Percentiles rank a stretch among this genome's conserved stretches.
Conservation (phyloP, 2,329 filamentous ascomycete species). For the Penicillium sp. region DNA sequence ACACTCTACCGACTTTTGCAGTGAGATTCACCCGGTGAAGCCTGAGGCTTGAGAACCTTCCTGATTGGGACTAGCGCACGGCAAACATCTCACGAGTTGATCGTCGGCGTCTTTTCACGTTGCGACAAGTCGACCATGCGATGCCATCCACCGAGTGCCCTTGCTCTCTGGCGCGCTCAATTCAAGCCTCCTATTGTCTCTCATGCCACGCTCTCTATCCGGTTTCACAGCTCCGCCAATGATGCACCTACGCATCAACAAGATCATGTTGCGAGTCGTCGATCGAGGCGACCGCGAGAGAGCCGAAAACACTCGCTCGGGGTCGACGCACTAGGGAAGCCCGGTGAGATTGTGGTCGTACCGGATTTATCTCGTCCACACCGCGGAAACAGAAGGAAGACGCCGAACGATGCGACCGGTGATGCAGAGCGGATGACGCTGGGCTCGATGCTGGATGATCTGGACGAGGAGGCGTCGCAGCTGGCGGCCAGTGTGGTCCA, state of each 20-base stretch:
- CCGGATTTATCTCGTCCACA: conserved; percentile 19
- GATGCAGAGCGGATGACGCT: conserved; percentile 9
- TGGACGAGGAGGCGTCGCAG: conserved; percentile 19
- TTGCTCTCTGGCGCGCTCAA: not conserved
- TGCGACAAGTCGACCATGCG: conserved; percentile 9
- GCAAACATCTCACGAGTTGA: not conserved
- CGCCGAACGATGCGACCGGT: conserved; percentile 6
- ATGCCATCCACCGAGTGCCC: conserved; percentile 2
- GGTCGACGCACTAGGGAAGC: conserved; percentile 35
- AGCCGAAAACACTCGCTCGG: conserved; percentile 24
- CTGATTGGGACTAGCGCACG: not conserved
- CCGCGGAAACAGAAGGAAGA: conserved; percentile 3
- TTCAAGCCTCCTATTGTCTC: not conserved
- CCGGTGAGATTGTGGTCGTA: conserved; percentile 37
- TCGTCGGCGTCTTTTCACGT: not conserved
- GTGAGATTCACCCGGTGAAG: too few relatives aligned
- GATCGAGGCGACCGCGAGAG: not conserved
- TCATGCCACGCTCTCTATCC: not conserved
- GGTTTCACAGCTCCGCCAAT: conserved; percentile 8
- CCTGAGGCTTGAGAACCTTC: not conserved
- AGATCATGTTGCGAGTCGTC: conserved; percentile 1
- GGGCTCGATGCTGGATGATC: conserved; percentile 26
- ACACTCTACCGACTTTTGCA: too few relatives aligned
- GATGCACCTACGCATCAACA: not conserved
- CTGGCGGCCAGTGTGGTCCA: conserved; percentile 15